Conservation (phyloP, 2,329 filamentous ascomycete genomes). For the Clonostachys chloroleuca region DNA sequence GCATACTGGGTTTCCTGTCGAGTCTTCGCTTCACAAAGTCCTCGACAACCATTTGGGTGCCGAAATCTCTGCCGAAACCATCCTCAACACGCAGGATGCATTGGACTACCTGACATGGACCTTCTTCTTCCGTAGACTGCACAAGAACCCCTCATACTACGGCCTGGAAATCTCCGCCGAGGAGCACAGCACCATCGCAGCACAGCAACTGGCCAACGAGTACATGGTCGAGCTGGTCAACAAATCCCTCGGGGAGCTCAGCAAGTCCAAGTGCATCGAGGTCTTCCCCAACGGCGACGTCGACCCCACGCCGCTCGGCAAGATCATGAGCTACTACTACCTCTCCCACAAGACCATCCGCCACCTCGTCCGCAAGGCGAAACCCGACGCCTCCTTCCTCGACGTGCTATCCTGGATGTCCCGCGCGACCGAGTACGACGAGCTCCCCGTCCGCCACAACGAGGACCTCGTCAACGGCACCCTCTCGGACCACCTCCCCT, state of each 20-base stretch:
- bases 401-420: conserved; percentile 92
- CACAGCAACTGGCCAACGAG: conserved; percentile 84
- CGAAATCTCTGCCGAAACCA: conserved; percentile 89
- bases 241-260: conserved; percentile 76
- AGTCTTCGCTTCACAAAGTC: conserved; percentile 93
- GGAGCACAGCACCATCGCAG: conserved; percentile 81
- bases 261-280: conserved; percentile 77
- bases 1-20: conserved; percentile 95
- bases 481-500: conserved; percentile 75
- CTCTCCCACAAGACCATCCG: conserved; percentile 93
- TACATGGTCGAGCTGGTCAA: conserved; percentile 94
- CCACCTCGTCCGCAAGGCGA: conserved; percentile 72
- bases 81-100: conserved; percentile 92
- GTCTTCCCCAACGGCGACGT: conserved; percentile 85
- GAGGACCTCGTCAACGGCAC: conserved; percentile 96
- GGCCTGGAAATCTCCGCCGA: conserved; percentile 90
- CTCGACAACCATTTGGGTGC: conserved; percentile 95
- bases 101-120: conserved; percentile 98
- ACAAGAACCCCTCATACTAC: conserved; percentile 98
- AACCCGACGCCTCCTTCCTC: conserved; percentile 69
- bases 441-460: conserved; percentile 95
- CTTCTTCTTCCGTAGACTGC: conserved; percentile 94
- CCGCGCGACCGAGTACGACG: conserved; percentile 90
- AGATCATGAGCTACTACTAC: conserved; percentile 99
- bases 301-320: conserved; percentile 84